Percentiles rank a stretch among this genome's conserved stretches.
These are phyloP conservation scores for Xylariomycetidae sp. DNA, from an alignment of 2,329 filamentous ascomycete species.

Conservation along the genomic window DNA sequence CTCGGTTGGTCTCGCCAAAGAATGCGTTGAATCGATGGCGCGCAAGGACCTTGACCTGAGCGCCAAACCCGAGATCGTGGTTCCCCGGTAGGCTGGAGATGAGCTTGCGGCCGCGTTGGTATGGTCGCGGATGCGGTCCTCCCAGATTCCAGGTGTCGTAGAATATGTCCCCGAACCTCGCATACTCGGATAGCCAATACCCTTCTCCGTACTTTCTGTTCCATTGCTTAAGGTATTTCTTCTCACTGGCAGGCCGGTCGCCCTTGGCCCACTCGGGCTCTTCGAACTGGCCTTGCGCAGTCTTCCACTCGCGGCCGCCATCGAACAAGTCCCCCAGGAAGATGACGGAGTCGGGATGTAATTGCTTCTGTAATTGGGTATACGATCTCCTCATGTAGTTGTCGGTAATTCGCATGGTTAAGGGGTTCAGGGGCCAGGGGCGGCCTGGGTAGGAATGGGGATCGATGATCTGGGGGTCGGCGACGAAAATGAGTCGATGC, in stretches of 20 bases:
- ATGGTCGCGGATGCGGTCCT: slow-evolving; percentile 46
- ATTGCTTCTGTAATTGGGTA: slow-evolving; percentile 63
- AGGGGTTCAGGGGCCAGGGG: slow-evolving; percentile 49
- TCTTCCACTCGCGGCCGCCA: slow-evolving; percentile 91
- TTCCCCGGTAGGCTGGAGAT: slow-evolving; percentile 87
- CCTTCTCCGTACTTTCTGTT: slow-evolving; percentile 70
- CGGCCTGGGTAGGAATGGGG: slow-evolving; percentile 91
- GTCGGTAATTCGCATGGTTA: slow-evolving; percentile 65
- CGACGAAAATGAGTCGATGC: slow-evolving; percentile 77
- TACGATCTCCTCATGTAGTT: slow-evolving; percentile 84
- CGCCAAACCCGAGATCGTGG: slow-evolving; percentile 88
- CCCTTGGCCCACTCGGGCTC: slow-evolving; percentile 53
- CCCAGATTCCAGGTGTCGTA: slow-evolving; percentile 60
- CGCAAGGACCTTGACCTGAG: slow-evolving; percentile 73
- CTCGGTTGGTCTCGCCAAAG: slow-evolving; percentile 85
- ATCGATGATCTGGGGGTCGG: slow-evolving; percentile 88
- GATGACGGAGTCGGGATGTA: slow-evolving; percentile 81
- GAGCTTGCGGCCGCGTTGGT: slow-evolving; percentile 66
- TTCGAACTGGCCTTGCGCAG: slow-evolving; percentile 51
- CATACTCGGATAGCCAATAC: slow-evolving; percentile 84
- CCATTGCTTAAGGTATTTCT: slow-evolving; percentile 55
- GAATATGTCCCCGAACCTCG: slow-evolving; percentile 81
- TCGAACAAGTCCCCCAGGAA: slow-evolving; percentile 96
- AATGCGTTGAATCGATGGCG: slow-evolving; percentile 78
- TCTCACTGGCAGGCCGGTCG: slow-evolving; percentile 45